Conservation (phyloP, 2,329 filamentous ascomycete genomes). For the Nigrograna mackinnonii region DNA sequence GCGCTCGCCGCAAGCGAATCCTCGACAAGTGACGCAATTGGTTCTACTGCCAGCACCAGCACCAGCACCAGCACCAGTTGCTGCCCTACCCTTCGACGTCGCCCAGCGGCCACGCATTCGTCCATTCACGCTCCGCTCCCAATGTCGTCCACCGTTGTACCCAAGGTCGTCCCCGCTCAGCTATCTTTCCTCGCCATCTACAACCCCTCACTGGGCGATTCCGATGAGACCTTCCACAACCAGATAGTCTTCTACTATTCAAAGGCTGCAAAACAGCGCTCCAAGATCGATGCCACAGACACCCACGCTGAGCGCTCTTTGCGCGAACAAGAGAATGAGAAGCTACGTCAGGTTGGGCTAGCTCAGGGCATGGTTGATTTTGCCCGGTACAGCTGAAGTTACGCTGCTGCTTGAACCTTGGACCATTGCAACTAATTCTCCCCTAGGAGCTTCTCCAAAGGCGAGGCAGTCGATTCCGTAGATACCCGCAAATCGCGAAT, state of each 20-base stretch:
- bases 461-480: conserved; percentile 76
- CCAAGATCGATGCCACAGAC: conserved; percentile 28
- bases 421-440: conserved; percentile 13
- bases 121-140: no score
- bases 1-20: no score
- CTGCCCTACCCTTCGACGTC: no score
- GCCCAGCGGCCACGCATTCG: no score
- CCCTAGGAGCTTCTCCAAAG: conserved; percentile 77
- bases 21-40: no score
- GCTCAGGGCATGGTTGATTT: conserved; percentile 97
- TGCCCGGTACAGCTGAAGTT: conserved; percentile 58
- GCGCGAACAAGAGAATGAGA: conserved; percentile 76
- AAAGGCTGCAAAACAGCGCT: conserved; percentile 32
- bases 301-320: conserved; percentile 39
- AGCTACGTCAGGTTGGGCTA: conserved; percentile 87
- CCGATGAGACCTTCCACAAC: conserved; percentile 73
- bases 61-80: no score
- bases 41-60: no score
- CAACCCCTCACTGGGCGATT: conserved; percentile 78
- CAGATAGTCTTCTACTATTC: conserved; percentile 96
- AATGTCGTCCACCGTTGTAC: conserved; percentile 30
- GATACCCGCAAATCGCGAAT: conserved; percentile 90
- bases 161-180: conserved; percentile 71
- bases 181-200: conserved; percentile 93
- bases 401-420: conserved; percentile 3